Evolutionary conservation across 2,329 filamentous ascomycete genomes (phyloP).

Genomic region (Ceratocystis eucalypticola): DNA sequence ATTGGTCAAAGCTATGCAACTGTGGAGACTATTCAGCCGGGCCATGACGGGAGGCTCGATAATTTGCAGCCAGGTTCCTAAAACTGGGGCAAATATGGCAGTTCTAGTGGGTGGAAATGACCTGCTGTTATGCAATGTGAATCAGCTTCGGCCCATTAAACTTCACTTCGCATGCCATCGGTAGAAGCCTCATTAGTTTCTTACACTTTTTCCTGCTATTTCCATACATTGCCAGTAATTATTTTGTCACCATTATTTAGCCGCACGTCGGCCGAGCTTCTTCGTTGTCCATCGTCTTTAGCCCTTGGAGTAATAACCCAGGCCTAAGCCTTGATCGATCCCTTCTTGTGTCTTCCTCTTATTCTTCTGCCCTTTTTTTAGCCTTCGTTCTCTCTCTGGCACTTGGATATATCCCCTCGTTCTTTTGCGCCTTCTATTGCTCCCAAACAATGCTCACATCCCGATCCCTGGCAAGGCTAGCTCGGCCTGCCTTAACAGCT

Average conservation of each 20-base stretch:
- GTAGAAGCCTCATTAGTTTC: neutral
- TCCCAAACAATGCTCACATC: constrained; percentile 3
- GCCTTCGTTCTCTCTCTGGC: neutral
- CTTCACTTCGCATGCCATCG: neutral
- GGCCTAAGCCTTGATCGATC: neutral
- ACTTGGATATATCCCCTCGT: neutral
- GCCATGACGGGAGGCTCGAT: neutral
- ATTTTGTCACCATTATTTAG: neutral
- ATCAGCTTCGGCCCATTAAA: neutral
- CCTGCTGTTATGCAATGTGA: neutral
- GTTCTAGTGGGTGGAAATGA: neutral
- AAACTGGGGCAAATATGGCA: neutral
- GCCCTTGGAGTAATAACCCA: too few relatives aligned
- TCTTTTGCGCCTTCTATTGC: neutral
- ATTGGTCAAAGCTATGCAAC: neutral
- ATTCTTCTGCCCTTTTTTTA: neutral
- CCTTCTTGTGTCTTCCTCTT: neutral
- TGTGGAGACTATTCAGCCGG: neutral
- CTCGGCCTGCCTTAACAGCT: neutral
- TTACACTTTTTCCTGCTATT: neutral
- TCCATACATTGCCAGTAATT: neutral
- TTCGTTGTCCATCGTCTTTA: neutral
- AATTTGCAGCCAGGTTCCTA: neutral
- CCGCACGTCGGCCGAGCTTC: neutral
- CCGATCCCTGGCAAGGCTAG: constrained; percentile 10